Percentiles rank a stretch among this genome's conserved stretches.
These are phyloP conservation scores for Neopestalotiopsis clavispora DNA, from an alignment of 2,329 filamentous ascomycete species.

Conservation along the genomic window DNA sequence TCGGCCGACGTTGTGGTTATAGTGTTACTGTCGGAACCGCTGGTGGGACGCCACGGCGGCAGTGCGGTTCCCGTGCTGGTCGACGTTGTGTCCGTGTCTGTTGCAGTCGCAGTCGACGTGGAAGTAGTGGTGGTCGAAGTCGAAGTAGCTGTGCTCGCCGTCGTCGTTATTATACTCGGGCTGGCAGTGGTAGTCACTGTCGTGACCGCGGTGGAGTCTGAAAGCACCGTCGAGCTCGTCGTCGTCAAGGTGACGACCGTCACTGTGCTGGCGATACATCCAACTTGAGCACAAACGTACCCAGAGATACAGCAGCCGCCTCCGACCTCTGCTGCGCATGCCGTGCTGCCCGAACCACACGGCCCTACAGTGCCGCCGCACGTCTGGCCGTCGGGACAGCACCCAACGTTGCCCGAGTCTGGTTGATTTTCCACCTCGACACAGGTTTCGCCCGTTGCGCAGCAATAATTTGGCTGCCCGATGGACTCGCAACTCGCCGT, in stretches of 20 bases:
- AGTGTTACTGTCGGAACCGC: conserved; percentile 41
- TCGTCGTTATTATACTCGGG: conserved; percentile 32
- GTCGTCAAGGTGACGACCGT: conserved; percentile 43
- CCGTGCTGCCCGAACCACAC: conserved; percentile 67
- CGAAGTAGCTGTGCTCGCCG: conserved; percentile 28
- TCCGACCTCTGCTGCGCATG: conserved; percentile 68
- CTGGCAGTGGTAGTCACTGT: conserved; percentile 49
- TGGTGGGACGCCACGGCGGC: conserved; percentile 37
- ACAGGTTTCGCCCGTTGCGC: conserved; percentile 68
- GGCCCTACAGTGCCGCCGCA: conserved; percentile 67
- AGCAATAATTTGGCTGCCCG: conserved; percentile 74
- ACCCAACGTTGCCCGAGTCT: conserved; percentile 70
- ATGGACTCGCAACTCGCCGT: conserved; percentile 70
- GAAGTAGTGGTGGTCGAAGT: conserved; percentile 36
- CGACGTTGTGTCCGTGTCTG: conserved; percentile 28
- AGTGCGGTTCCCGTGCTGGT: conserved; percentile 43
- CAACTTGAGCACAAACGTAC: conserved; percentile 70
- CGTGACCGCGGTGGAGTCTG: conserved; percentile 35
- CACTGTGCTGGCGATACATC: conserved; percentile 57
- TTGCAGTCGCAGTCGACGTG: conserved; percentile 27
- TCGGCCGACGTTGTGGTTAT: conserved; percentile 35
- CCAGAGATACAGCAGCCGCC: conserved; percentile 79
- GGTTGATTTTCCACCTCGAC: conserved; percentile 66
- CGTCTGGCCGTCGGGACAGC: conserved; percentile 69
- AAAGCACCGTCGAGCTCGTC: conserved; percentile 42